Evolutionary conservation across 345 rosid species (phyloP).

Genomic region (Odontarrhena argentea): DNA sequence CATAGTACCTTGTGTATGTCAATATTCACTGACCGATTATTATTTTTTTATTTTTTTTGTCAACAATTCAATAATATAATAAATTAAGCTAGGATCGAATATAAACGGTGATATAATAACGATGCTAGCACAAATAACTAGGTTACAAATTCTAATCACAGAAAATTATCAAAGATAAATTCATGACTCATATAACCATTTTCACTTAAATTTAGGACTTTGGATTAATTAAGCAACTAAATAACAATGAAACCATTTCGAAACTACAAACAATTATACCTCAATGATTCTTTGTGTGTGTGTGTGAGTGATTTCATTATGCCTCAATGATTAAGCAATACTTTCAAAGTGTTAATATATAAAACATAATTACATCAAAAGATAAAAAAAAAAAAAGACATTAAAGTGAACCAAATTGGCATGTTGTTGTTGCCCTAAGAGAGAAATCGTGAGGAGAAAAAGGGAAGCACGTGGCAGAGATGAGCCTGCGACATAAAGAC

Average conservation of each 20-base stretch:
- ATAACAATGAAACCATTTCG: not conserved
- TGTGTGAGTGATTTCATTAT: not conserved
- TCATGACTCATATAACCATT: slow-evolving; percentile 6
- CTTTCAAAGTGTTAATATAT: not conserved
- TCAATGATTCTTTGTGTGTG: no score
- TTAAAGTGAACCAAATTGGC: slow-evolving; percentile 23
- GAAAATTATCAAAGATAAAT: not conserved
- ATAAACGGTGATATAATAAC: no score
- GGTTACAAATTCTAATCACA: no score
- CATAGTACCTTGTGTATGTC: not conserved
- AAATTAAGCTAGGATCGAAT: no score
- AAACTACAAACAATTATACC: no score
- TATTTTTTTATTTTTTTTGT: no score
- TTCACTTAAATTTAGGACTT: slow-evolving; percentile 17
- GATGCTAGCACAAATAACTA: no score
- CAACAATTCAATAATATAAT: no score
- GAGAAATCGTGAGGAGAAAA: slow-evolving; percentile 33
- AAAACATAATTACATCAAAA: not conserved
- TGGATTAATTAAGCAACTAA: slow-evolving; percentile 5
- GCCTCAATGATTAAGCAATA: slow-evolving; percentile 24
- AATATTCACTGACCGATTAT: not conserved
- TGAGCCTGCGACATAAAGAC: slow-evolving; percentile 44
- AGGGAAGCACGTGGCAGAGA: slow-evolving; percentile 39
- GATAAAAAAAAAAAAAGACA: not conserved
- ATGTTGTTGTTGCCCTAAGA: slow-evolving; percentile 40